These are phyloP conservation scores for Harringtonia lauricola DNA, from an alignment of 2,329 filamentous ascomycete species.

Conservation along the genomic window DNA sequence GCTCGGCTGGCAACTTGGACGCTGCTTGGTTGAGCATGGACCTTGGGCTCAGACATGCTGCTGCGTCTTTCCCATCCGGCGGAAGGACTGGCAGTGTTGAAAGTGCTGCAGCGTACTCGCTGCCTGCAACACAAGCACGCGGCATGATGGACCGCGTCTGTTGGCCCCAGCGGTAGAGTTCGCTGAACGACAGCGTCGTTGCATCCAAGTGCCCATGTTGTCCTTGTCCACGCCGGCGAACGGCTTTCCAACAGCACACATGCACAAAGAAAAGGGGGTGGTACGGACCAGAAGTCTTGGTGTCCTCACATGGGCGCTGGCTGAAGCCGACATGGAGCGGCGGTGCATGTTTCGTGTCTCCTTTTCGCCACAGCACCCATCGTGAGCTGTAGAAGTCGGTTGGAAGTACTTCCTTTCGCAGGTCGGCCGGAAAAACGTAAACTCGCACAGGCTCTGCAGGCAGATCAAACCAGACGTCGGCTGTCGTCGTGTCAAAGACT, in stretches of 20 bases:
- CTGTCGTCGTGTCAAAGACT: slow-evolving; percentile 1
- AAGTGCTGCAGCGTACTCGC: background rate
- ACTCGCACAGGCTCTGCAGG: background rate
- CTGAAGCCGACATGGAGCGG: slow-evolving; percentile 1
- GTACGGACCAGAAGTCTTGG: background rate
- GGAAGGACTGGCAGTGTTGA: no score
- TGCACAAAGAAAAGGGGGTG: slow-evolving; percentile 5
- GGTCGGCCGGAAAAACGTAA: slow-evolving; percentile 4
- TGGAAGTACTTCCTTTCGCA: slow-evolving; percentile 1
- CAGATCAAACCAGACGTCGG: background rate
- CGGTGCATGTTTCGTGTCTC: background rate
- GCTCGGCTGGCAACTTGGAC: slow-evolving; percentile 1
- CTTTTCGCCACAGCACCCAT: background rate
- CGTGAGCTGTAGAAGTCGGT: background rate
- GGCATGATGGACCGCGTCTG: slow-evolving; percentile 4
- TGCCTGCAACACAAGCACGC: background rate
- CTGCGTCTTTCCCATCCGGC: no score
- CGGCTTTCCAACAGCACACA: slow-evolving; percentile 4
- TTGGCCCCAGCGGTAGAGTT: slow-evolving; percentile 2
- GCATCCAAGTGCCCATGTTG: background rate
- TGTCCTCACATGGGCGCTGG: slow-evolving; percentile 4
- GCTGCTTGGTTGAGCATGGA: slow-evolving; percentile 1
- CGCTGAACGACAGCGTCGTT: background rate
- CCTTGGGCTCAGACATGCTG: background rate
- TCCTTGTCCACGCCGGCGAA: background rate